Percentiles rank a stretch among this genome's conserved stretches.
Conservation (phyloP, 129 eudicot genomes). For the Ambrosia trifida region DNA sequence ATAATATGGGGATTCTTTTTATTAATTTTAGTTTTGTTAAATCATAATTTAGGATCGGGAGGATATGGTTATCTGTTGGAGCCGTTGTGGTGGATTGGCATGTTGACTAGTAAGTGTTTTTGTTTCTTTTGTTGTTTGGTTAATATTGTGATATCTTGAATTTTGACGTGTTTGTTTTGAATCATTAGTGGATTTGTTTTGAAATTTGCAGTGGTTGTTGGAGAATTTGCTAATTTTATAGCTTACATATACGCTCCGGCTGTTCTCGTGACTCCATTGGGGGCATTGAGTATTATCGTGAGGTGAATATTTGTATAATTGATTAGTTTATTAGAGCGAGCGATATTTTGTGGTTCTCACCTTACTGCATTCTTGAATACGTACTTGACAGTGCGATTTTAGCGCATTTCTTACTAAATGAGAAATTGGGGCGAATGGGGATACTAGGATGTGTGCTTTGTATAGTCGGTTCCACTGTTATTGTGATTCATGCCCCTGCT, state of each 20-base stretch:
- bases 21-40: constrained; percentile 3
- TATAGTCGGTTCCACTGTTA: constrained; percentile 75
- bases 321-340: constrained; percentile 9
- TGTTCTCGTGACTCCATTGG: constrained; percentile 91
- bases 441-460: constrained; percentile 79
- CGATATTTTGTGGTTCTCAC: not conserved
- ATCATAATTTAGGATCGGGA: constrained; percentile 62
- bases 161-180: not conserved
- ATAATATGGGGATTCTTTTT: not conserved
- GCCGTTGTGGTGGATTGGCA: constrained; percentile 98
- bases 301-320: constrained; percentile 46
- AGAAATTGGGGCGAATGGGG: constrained; percentile 71
- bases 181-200: not conserved
- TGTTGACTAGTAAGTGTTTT: constrained; percentile 75
- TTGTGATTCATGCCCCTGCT: constrained; percentile 92
- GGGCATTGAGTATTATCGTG: constrained; percentile 88
- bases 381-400: constrained; percentile 65
- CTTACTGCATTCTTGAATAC: not conserved
- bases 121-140: not conserved
- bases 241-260: constrained; percentile 96
- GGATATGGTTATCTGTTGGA: constrained; percentile 83
- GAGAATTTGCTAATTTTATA: constrained; percentile 87
- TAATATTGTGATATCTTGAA: not conserved
- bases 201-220: constrained; percentile 67
- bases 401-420: constrained; percentile 80